Base-by-base conservation (phyloP, 345 rosid genomes). In the Eucalyptus tenuipes region DNA sequence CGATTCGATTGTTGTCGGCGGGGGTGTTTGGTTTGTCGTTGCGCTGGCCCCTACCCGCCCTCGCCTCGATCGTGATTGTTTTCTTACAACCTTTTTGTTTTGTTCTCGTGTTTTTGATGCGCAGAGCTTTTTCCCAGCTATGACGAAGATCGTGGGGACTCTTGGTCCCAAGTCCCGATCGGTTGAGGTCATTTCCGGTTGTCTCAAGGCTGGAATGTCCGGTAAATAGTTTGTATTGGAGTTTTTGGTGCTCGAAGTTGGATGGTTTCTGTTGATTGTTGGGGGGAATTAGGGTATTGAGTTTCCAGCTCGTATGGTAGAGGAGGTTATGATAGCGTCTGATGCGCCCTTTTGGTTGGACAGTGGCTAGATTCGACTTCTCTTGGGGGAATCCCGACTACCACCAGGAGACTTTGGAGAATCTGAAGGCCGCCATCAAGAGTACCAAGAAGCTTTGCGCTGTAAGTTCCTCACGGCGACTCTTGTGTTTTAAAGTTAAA, bases 131-230 rank as follows among this genome's bases (percentile, higher is more conserved):
- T 97, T 96, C 55, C 97, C 99, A 20, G 99, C 99, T 84, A 93
- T 96, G 99, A 96, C 99, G 71, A 97, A 97, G 95, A 96, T 96
- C 88, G 98, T 97, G 49, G 99, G 99, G 75, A 97, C 99, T 68
- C 96, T 97, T 40, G 99, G 99, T 82, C 94, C 98, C 1, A 94
- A 91, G 89, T 96, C 99, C 88, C 94, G 97, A 90, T 94, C 99
- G 87, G 94, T 94, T 8, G 99, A 95, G 33, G 89, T 92, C 86
- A 93, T 97, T 86, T 94, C 98, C 50, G 94, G 94, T 8, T 97
- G 99, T 89, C 95, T 97, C 86, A 96, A 94, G 90, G 97, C 98
- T 64, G 98, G 99, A 89, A 96, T 97, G 99, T 97, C 99, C 7
- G 99, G 98, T 93, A 88, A 89, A 25, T 64, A 13, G 44, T 68